Conservation (phyloP, 805 yeast genomes). For the Candida cerambycidarum region DNA sequence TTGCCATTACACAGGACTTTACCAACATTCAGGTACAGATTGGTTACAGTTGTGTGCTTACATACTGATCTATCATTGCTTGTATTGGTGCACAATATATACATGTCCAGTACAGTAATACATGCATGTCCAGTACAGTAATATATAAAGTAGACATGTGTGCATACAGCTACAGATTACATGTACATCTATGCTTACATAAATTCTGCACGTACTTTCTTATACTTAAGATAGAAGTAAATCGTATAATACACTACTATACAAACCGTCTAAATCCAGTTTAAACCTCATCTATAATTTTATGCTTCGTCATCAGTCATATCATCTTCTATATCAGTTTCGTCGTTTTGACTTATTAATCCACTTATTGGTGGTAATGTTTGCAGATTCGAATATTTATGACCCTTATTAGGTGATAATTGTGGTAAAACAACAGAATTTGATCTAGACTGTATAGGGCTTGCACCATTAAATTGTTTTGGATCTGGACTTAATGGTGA, state of each 20-base stretch:
- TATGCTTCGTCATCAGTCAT: slow-evolving; percentile 23
- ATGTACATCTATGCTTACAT: no score
- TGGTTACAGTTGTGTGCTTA: no score
- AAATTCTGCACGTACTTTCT: no score
- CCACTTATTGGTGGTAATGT: slow-evolving; percentile 33
- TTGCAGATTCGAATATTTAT: slow-evolving; percentile 4
- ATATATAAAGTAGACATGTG: no score
- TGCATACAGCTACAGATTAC: no score
- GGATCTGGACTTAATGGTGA: slow-evolving; percentile 6
- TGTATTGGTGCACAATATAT: no score
- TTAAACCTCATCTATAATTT: neutral
- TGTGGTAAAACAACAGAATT: slow-evolving; percentile 22
- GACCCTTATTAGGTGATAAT: slow-evolving; percentile 6
- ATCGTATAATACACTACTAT: slow-evolving; percentile 3
- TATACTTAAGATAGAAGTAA: neutral
- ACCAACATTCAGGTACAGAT: no score
- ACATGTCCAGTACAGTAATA: no score
- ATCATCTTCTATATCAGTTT: slow-evolving; percentile 35
- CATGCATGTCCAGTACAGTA: no score
- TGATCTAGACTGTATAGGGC: slow-evolving; percentile 22
- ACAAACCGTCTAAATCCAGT: neutral
- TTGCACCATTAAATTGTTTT: slow-evolving; percentile 5
- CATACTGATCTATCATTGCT: no score
- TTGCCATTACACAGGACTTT: no score
- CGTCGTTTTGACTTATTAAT: slow-evolving; percentile 26